phyloP scores from a whole-genome alignment of 371 early-diverging fungal genomes.

The Phascolomyces articulosus region DNA sequence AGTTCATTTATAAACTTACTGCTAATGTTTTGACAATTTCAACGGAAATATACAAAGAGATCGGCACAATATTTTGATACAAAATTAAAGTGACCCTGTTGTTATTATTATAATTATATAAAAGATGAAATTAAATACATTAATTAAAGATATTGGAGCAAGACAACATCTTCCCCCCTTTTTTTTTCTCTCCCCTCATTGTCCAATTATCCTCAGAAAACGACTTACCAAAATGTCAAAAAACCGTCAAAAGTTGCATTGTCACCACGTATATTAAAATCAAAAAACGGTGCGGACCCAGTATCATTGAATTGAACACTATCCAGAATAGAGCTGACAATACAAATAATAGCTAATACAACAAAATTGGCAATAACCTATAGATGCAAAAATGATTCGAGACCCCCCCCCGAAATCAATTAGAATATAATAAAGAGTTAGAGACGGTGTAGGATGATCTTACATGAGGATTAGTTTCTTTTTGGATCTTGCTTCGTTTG shows the following conservation, averaged over 20 bases:
- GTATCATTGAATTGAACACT: conserved; percentile 53
- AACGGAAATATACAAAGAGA: conserved; percentile 95
- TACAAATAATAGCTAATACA: conserved; percentile 56
- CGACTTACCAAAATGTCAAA: conserved; percentile 49
- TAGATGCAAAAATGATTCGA: not conserved
- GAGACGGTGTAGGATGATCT: no score
- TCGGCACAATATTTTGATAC: conserved; percentile 78
- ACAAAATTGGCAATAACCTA: conserved; percentile 54
- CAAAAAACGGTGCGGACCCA: conserved; percentile 36
- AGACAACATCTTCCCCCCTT: no score
- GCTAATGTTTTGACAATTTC: conserved; percentile 86
- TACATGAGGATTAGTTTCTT: conserved; percentile 92
- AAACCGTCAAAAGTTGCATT: conserved; percentile 45
- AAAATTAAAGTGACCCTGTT: conserved; percentile 56
- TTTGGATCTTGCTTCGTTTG: conserved; percentile 94
- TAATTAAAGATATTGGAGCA: conserved; percentile 7
- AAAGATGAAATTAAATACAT: conserved; percentile 3
- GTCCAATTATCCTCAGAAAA: no score
- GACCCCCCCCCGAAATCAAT: no score
- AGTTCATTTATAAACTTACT: conserved; percentile 28
- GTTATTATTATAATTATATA: no score
- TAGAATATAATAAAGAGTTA: no score
- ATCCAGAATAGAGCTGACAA: conserved; percentile 63
- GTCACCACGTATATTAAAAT: conserved; percentile 37
- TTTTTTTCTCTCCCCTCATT: no score